Base-by-base conservation (phyloP, 1,139 yeast species). In the Candida dubliniensis region DNA sequence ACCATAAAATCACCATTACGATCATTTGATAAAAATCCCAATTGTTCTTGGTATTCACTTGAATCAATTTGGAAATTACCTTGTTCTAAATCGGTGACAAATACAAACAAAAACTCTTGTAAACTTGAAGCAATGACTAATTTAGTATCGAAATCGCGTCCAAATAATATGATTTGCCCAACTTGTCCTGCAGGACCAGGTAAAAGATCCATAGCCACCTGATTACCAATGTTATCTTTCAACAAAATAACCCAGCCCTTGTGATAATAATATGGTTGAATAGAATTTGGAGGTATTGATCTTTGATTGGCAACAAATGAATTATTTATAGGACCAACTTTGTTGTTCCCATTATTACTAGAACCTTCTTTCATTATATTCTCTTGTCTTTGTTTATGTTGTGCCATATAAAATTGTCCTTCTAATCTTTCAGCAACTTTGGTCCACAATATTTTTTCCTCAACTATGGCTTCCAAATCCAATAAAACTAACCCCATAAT, bases 401-500 rank as follows among this genome's bases (percentile, higher is more conserved):
- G 66, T 23, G 63, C 56, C 36, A 63, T 47, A 48, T 64, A 63
- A 42, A 67, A 70, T 50, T 73, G 77, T 47, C 61, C 65, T 48
- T 76, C 80, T 45, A 79, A 64, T 45, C 75, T 67, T 49, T 69
- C 69, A 25, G 86, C 83, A 14, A 86, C 87, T 55, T 76, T 82
- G 48, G 81, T 76, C 96, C 96, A 87, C 47, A 84, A 75, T 31
- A 74, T 68, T 66, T 84, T 81, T 61, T 87, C 95, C 54, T 82
- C 87, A 40, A 81, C 76, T 44, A 86, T 76, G 45, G 80, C 72
- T 60, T 87, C 95, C 48, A 87, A 68, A 60, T 86, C 93, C 55
- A 87, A 68, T 41, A 87, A 71, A 4, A 82, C 79, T 57, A 84
- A 71, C 18, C 95, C 91, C 72, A 83, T 82, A 40, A 87, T 63